A percentile compares a stretch with the other conserved stretches of the same genome.
Conservation (phyloP, 176 grass and related monocot species). For the Hyparrhenia diplandra region DNA sequence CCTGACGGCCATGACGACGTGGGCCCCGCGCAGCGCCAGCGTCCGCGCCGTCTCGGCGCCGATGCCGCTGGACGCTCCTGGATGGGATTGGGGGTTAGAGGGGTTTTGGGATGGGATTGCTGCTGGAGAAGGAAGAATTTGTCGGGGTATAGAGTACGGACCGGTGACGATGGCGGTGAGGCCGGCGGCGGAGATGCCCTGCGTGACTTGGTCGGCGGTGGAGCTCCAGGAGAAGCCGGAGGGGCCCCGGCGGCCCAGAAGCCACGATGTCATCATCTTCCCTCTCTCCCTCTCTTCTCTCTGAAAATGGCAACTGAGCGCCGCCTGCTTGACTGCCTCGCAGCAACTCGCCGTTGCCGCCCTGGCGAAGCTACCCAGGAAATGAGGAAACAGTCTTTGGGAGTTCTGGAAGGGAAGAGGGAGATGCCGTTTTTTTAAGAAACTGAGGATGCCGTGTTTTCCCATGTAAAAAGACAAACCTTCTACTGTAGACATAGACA, state of each 20-base stretch:
- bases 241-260: constrained; percentile 47
- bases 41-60: constrained; percentile 64
- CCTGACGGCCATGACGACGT: constrained; percentile 76
- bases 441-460: too few relatives aligned
- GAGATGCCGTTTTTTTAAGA: too few relatives aligned
- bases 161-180: constrained; percentile 89
- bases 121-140: not conserved
- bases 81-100: not conserved
- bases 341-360: too few relatives aligned
- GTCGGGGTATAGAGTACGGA: not conserved
- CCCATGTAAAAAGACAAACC: too few relatives aligned
- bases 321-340: too few relatives aligned
- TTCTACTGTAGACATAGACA: too few relatives aligned
- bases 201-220: constrained; percentile 80
- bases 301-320: not conserved
- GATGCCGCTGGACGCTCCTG: constrained; percentile 89
- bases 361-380: too few relatives aligned
- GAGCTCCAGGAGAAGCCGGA: constrained; percentile 92
- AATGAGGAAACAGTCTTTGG: too few relatives aligned
- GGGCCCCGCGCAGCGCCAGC: constrained; percentile 68
- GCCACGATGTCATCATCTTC: constrained; percentile 42
- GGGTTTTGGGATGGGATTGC: not conserved
- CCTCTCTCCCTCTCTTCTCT: not conserved
- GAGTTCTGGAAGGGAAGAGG: too few relatives aligned
- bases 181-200: constrained; percentile 50